Evolutionary conservation across 495 filamentous ascomycete species (phyloP).

Genomic region (Aspergillus sparsus): DNA sequence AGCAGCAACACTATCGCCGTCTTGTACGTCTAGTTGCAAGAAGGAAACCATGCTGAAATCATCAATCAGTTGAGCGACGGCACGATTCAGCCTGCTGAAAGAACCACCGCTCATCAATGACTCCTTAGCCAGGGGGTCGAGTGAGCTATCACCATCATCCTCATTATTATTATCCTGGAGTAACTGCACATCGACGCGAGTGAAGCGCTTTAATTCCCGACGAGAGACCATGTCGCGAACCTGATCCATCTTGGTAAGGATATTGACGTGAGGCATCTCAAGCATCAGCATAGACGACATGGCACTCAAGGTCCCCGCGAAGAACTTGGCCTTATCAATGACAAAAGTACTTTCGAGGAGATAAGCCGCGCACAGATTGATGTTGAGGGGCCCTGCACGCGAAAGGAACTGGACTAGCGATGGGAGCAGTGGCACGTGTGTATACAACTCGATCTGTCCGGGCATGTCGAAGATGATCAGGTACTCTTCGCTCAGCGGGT

Average conservation of each 20-base stretch:
- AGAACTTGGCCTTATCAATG: constrained; percentile 93
- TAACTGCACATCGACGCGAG: constrained; percentile 76
- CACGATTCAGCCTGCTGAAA: constrained; percentile 76
- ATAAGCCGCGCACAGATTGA: constrained; percentile 92
- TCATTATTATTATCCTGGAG: constrained; percentile 66
- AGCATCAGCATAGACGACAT: constrained; percentile 99
- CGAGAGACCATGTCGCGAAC: constrained; percentile 79
- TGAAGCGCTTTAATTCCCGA: constrained; percentile 81
- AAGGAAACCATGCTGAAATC: constrained; percentile 98
- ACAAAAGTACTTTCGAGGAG: constrained; percentile 94
- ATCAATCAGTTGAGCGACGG: constrained; percentile 87
- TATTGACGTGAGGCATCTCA: constrained; percentile 91
- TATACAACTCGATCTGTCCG: constrained; percentile 98
- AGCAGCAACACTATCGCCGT: constrained; percentile 88
- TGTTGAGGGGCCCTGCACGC: constrained; percentile 75
- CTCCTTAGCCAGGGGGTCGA: constrained; percentile 59
- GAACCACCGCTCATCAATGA: constrained; percentile 75
- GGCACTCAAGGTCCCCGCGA: constrained; percentile 89
- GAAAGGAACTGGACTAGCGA: constrained; percentile 81
- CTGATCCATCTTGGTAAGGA: constrained; percentile 96
- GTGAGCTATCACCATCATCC: constrained; percentile 25
- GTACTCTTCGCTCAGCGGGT: constrained; percentile 88
- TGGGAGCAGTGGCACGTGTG: constrained; percentile 90
- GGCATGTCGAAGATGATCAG: constrained; percentile 98
- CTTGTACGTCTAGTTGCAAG: constrained; percentile 81